A percentile compares a stretch with the other conserved stretches of the same genome.
phyloP scores from a whole-genome alignment of 129 eudicot species.

The Chrysanthemum lavandulifolium region DNA sequence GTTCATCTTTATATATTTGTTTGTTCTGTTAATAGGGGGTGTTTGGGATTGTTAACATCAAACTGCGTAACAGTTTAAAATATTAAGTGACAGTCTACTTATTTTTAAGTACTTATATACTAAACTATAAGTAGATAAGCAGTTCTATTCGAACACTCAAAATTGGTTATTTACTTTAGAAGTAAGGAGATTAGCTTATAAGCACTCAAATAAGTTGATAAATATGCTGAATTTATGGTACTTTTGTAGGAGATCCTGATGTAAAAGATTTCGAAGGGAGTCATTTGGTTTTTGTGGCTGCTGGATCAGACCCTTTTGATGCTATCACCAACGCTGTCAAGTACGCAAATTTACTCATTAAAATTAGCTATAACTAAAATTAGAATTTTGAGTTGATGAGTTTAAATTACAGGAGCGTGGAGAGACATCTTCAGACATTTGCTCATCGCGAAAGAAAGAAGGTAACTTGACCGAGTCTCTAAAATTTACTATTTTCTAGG shows the following conservation, averaged over 20 bases:
- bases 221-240: not conserved
- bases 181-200: too few species aligned
- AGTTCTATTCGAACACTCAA: too few species aligned
- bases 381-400: not conserved
- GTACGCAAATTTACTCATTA: constrained; percentile 35
- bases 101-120: too few species aligned
- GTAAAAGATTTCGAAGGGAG: constrained; percentile 78
- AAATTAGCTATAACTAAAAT: not conserved
- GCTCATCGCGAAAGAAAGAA: constrained; percentile 81
- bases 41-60: too few species aligned
- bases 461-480: too few species aligned
- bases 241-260: constrained; percentile 70
- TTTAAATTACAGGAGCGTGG: constrained; percentile 64
- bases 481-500: too few species aligned
- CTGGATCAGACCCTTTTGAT: constrained; percentile 83
- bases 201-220: too few species aligned
- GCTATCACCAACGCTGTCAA: constrained; percentile 79
- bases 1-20: not conserved
- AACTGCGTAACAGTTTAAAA: too few species aligned
- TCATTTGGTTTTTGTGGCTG: constrained; percentile 74
- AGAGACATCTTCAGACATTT: constrained; percentile 80
- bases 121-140: too few species aligned
- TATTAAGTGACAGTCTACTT: too few species aligned
- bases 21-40: not conserved
- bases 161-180: too few species aligned